phyloP scores from a whole-genome alignment of 2,329 filamentous ascomycete species.

The Calonectria henricotiae region DNA sequence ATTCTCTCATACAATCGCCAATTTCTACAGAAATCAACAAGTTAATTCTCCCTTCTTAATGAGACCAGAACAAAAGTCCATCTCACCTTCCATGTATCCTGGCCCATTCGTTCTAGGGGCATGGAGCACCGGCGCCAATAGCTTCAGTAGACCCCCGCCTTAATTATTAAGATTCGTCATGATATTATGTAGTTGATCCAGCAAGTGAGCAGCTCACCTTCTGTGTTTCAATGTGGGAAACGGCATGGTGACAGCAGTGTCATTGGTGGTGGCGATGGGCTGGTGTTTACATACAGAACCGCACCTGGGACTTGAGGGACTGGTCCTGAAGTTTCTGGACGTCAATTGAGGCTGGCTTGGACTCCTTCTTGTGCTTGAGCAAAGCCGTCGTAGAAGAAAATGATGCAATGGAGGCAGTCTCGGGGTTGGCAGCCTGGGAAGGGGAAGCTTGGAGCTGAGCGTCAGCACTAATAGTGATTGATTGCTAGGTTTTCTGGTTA shows the following conservation, averaged over 20 bases:
- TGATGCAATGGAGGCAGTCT: slow-evolving; percentile 51
- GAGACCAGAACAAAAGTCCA: neutral
- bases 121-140: neutral
- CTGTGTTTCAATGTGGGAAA: neutral
- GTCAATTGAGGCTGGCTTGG: slow-evolving; percentile 42
- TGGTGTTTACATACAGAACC: slow-evolving; percentile 48
- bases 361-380: slow-evolving; percentile 44
- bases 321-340: slow-evolving; percentile 52
- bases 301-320: slow-evolving; percentile 52
- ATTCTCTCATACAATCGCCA: neutral
- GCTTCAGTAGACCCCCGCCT: neutral
- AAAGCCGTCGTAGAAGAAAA: slow-evolving; percentile 50
- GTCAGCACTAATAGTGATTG: slow-evolving; percentile 28
- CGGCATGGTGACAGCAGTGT: neutral
- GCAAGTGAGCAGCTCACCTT: neutral
- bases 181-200: neutral
- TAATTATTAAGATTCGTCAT: neutral
- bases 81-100: neutral
- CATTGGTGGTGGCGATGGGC: neutral
- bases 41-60: neutral
- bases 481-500: neutral
- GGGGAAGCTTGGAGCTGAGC: slow-evolving; percentile 31
- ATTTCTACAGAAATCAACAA: neutral
- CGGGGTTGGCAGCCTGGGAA: slow-evolving; percentile 41
- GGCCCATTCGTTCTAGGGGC: neutral